These are phyloP conservation scores for Dendrobium catenatum DNA, from an alignment of 106 monocot species.

Conservation along the genomic window DNA sequence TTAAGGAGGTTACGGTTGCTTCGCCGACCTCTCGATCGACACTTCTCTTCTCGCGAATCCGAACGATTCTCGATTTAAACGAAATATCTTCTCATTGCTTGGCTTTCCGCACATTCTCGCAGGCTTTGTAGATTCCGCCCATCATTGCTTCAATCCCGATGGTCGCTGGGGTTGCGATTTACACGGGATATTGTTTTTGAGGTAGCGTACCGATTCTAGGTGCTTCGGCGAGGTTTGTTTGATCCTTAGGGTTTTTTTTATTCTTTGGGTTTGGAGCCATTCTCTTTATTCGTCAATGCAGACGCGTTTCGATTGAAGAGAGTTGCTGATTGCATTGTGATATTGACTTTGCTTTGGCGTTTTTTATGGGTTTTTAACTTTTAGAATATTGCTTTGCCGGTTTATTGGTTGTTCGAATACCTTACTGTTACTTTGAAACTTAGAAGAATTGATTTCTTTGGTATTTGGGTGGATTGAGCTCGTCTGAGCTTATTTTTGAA, in stretches of 20 bases:
- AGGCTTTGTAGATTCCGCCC: no score
- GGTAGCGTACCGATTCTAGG: neutral
- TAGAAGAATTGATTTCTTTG: neutral
- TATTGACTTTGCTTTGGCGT: neutral
- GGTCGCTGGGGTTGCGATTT: no score
- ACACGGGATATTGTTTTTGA: no score
- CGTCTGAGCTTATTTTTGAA: neutral
- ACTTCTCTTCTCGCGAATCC: conserved; percentile 1
- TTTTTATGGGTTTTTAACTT: neutral
- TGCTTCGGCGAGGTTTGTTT: neutral
- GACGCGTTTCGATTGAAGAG: neutral
- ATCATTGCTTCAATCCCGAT: no score
- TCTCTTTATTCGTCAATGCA: neutral
- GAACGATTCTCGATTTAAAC: conserved; percentile 7
- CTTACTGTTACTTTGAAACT: neutral
- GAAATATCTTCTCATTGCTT: neutral
- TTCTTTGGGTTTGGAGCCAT: neutral
- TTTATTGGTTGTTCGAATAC: neutral
- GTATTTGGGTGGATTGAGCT: neutral
- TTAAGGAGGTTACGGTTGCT: no score
- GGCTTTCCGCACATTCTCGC: neutral
- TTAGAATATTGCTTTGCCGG: neutral
- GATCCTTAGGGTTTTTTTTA: conserved; percentile 4
- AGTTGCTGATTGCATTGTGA: neutral
- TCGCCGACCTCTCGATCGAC: neutral